Base-by-base conservation (phyloP, 2,329 filamentous ascomycete species). In the Coniochaeta prunicola region DNA sequence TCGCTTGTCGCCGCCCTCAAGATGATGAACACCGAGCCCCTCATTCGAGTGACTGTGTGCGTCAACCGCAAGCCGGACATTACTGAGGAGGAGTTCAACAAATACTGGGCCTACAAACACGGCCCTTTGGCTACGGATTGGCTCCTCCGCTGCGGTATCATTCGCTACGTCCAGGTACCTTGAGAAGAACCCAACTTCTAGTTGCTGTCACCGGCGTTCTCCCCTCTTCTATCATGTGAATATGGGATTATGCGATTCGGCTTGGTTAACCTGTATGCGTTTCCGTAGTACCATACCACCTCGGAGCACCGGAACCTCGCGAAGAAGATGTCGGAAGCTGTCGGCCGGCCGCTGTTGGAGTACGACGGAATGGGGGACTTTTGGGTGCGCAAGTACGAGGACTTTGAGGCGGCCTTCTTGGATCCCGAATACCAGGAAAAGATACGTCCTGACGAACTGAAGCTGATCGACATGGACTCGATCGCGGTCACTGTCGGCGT, bases 11-110 rank as follows among this genome's bases (percentile, higher is more conserved):
- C n/a, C n/a, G 15, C 33, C 15, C 15, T 34, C 45, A 53, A 24
- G 10, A 53, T 53, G 45, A 53, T 53, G 45, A 53, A 53, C 45
- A 53, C 45, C 21, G 45, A 53, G 45, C 45, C 45, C 28, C 45
- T 53, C 8, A 53, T 53, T 28, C 45, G 45, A 21, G 45, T 53
- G 13, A 53, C 12, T 53, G 45, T 53, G 19, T 26, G 21, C 13
- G 45, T 53, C 19, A 53, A 53, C 19, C 45, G 45, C 21, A 53
- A 28, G 45, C 21, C 21, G 45, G 45, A 28, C 45, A 53, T 26
- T 21, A 53, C 45, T 6, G 45, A 53, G 21, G 45, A 53, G 45
- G 45, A 53, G 21, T 53, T 53, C 21, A 28, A 53, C 45, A 53
- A 53, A 24, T 53, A 53, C 28, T 53, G 45, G 45, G 45, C 28